Evolutionary conservation across 2,329 filamentous ascomycete genomes (phyloP).

Genomic region (Alternaria brassicae): DNA sequence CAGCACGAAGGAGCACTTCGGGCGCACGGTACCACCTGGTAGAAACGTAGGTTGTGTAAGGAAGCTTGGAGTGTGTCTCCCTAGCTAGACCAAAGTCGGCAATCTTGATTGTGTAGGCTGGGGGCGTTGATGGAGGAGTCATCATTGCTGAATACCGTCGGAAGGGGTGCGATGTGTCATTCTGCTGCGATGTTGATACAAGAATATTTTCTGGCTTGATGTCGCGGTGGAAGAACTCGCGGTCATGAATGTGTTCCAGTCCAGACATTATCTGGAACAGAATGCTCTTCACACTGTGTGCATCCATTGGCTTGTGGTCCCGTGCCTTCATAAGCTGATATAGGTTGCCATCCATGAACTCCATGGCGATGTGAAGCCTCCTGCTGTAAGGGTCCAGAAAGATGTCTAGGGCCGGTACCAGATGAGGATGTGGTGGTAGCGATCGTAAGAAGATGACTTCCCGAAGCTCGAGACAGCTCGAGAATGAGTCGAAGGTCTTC

Average conservation of each 20-base stretch:
- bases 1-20: constrained; percentile 89
- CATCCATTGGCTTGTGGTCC: constrained; percentile 92
- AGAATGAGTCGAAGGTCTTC: constrained; percentile 95
- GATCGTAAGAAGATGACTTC: constrained; percentile 97
- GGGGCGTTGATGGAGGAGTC: constrained; percentile 92
- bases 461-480: constrained; percentile 87
- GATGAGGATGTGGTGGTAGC: constrained; percentile 83
- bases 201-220: constrained; percentile 99
- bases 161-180: constrained; percentile 84
- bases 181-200: constrained; percentile 85
- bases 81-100: constrained; percentile 97
- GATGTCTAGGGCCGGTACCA: constrained; percentile 97
- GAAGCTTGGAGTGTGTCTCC: constrained; percentile 94
- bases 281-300: constrained; percentile 93
- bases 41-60: constrained; percentile 98
- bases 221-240: constrained; percentile 97
- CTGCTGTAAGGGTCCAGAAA: constrained; percentile 96
- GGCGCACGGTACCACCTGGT: constrained; percentile 95
- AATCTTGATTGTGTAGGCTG: constrained; percentile 95
- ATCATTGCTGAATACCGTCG: constrained; percentile 91
- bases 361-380: constrained; percentile 98
- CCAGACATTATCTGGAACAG: constrained; percentile 96
- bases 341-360: constrained; percentile 99
- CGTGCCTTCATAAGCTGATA: constrained; percentile 99
- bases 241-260: constrained; percentile 94